A percentile compares a stretch with the other conserved stretches of the same genome.
Evolutionary conservation across 306 rosid genomes (phyloP).

Genomic region (Quercus rubra): DNA sequence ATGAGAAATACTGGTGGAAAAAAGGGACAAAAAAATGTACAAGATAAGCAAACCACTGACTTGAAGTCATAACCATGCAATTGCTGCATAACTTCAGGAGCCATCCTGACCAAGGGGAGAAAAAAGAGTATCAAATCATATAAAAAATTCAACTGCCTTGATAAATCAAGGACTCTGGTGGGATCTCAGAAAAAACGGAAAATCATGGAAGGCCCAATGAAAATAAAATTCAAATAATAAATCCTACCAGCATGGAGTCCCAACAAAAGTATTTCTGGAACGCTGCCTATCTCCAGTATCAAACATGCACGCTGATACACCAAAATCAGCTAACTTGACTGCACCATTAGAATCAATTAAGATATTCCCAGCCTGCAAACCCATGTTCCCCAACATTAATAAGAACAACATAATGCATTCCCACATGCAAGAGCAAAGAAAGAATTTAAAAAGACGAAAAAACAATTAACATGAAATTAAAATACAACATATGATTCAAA

Average conservation of each 20-base stretch:
- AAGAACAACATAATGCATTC: conserved; percentile 8
- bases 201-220: conserved; percentile 9
- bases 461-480: background rate
- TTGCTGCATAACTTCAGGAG: conserved; percentile 99
- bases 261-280: conserved; percentile 94
- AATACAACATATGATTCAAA: background rate
- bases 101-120: conserved; percentile 73
- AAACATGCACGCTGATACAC: conserved; percentile 94
- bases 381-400: conserved; percentile 18
- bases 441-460: background rate
- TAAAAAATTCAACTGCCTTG: background rate
- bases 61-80: conserved; percentile 97
- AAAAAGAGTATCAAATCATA: conserved; percentile 7
- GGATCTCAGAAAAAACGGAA: background rate
- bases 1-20: conserved; percentile 4
- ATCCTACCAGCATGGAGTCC: conserved; percentile 96
- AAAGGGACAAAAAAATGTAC: conserved; percentile 1
- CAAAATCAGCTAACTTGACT: conserved; percentile 95
- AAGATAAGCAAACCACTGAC: conserved; percentile 48
- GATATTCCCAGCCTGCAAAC: conserved; percentile 88
- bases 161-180: conserved; percentile 3
- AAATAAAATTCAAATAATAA: conserved; percentile 5
- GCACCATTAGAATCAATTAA: conserved; percentile 81
- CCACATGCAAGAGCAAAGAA: conserved; percentile 2
- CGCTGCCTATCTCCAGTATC: conserved; percentile 95